These are phyloP conservation scores for Xylaria sp. DNA, from an alignment of 2,329 filamentous ascomycete species.

Conservation along the genomic window DNA sequence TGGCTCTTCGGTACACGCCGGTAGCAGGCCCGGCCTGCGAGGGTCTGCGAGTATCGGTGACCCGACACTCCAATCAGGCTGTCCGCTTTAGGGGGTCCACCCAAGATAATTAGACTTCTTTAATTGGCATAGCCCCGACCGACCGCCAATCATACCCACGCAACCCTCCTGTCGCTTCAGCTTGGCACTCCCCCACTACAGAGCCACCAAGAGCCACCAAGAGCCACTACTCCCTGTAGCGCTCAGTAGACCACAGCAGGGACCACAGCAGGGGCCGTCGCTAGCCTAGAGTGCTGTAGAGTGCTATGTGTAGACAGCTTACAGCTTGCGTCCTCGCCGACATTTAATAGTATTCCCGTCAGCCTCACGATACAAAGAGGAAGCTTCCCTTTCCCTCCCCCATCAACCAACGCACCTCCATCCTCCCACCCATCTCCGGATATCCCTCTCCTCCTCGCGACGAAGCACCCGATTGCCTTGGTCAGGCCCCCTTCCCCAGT, in stretches of 20 bases:
- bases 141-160: neutral
- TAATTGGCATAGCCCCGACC: conserved; percentile 16
- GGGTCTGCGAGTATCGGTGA: conserved; percentile 21
- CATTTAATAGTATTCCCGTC: conserved; percentile 17
- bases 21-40: conserved; percentile 14
- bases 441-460: conserved; percentile 56
- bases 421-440: conserved; percentile 11
- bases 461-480: conserved; percentile 94
- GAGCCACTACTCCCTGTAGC: too few relatives aligned
- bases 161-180: neutral
- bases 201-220: neutral
- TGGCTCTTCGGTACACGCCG: conserved; percentile 13
- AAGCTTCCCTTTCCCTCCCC: neutral
- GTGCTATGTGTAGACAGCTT: neutral
- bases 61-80: conserved; percentile 23
- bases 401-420: conserved; percentile 7
- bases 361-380: conserved; percentile 18
- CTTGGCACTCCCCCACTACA: neutral
- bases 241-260: too few relatives aligned
- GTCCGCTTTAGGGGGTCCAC: neutral
- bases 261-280: neutral
- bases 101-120: conserved; percentile 1
- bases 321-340: neutral
- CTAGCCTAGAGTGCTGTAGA: too few relatives aligned
- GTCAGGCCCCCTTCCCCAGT: conserved; percentile 81